Percentiles rank a stretch among this genome's conserved stretches.
phyloP scores from a whole-genome alignment of 2,329 filamentous ascomycete species.

The Ophiostoma populinum region DNA sequence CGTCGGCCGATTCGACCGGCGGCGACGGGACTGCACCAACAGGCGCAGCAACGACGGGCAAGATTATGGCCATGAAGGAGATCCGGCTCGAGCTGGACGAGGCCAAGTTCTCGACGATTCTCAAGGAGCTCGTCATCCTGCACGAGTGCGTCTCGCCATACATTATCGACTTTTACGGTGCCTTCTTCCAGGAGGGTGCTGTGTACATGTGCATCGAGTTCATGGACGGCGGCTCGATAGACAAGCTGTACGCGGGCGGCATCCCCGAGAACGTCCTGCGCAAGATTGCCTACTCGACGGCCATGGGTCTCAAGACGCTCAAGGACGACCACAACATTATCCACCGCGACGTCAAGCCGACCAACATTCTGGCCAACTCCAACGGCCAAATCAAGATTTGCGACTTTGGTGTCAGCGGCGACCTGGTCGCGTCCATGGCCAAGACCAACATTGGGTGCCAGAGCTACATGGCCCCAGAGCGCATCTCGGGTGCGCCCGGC shows the following conservation, averaged over 20 bases:
- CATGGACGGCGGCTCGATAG: conserved; percentile 96
- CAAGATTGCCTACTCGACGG: conserved; percentile 80
- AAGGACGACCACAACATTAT: conserved; percentile 99
- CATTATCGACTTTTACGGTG: conserved; percentile 97
- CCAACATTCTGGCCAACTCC: conserved; percentile 90
- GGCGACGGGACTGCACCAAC: too few species aligned
- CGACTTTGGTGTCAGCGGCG: conserved; percentile 94
- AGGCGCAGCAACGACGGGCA: conserved; percentile 40
- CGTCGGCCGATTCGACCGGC: too few species aligned
- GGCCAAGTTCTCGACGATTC: conserved; percentile 88
- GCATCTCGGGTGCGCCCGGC: conserved; percentile 67
- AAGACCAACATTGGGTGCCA: conserved; percentile 99
- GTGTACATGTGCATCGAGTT: conserved; percentile 99
- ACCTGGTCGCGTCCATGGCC: conserved; percentile 90
- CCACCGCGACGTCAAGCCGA: conserved; percentile 94
- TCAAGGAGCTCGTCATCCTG: conserved; percentile 92
- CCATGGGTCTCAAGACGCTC: conserved; percentile 77
- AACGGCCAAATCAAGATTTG: conserved; percentile 92
- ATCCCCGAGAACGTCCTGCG: conserved; percentile 75
- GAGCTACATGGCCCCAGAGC: conserved; percentile 96
- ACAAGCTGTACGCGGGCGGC: conserved; percentile 84
- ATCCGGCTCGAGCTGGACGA: conserved; percentile 91
- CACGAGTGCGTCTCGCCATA: conserved; percentile 90
- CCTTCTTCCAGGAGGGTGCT: conserved; percentile 96
- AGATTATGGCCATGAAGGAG: conserved; percentile 98